These are phyloP conservation scores for Dipodascopsis uninucleata DNA, from an alignment of 805 yeast genomes.

Conservation along the genomic window DNA sequence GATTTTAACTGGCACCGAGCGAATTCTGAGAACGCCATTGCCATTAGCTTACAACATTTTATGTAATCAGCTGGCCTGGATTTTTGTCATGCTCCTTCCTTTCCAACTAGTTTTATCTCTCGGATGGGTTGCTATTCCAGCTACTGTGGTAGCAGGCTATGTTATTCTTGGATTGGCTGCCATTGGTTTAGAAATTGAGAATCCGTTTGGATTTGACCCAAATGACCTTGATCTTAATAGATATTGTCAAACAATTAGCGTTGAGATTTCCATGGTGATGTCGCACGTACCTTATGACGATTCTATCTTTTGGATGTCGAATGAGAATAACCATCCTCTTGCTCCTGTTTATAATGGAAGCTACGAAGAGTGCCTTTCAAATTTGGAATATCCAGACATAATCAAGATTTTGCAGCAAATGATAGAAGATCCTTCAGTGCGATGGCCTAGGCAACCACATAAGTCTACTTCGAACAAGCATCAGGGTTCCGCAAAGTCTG, in stretches of 20 bases:
- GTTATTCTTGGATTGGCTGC: slow-evolving; percentile 27
- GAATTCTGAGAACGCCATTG: slow-evolving; percentile 27
- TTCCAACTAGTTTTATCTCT: slow-evolving; percentile 23
- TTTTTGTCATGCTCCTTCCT: slow-evolving; percentile 25
- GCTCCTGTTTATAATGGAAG: slow-evolving; percentile 22
- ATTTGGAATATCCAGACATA: slow-evolving; percentile 15
- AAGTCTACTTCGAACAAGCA: too few species aligned
- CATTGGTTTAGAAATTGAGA: slow-evolving; percentile 27
- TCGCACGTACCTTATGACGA: slow-evolving; percentile 17
- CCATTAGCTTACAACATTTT: slow-evolving; percentile 28
- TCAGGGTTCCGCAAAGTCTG: too few species aligned
- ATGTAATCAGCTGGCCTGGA: slow-evolving; percentile 27
- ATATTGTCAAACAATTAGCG: slow-evolving; percentile 24
- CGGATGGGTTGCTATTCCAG: slow-evolving; percentile 27
- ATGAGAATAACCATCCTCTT: slow-evolving; percentile 15
- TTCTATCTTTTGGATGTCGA: slow-evolving; percentile 22
- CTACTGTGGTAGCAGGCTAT: slow-evolving; percentile 23
- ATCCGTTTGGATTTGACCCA: slow-evolving; percentile 28
- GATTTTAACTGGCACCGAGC: slow-evolving; percentile 23
- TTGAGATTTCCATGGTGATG: slow-evolving; percentile 25
- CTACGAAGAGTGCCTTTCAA: slow-evolving; percentile 9
- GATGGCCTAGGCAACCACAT: slow-evolving; percentile 4
- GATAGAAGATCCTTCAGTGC: slow-evolving; percentile 23
- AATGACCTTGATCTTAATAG: slow-evolving; percentile 26
- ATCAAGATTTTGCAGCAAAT: slow-evolving; percentile 19